Conservation (phyloP, 495 filamentous ascomycete genomes). For the Aspergillus coremiiformis region DNA sequence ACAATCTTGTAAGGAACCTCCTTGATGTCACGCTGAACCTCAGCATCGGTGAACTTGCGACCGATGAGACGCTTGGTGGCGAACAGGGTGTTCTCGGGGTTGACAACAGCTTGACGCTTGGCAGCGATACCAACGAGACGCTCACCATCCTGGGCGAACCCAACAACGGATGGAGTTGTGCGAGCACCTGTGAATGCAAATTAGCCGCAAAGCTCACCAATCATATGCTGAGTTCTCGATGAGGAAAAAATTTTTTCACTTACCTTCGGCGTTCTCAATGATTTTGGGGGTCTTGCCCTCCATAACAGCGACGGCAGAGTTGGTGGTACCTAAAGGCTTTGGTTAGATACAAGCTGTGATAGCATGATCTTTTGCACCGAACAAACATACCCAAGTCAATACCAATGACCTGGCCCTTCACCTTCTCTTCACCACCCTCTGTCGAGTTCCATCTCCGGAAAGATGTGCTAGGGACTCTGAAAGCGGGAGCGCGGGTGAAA, state of each 20-base stretch:
- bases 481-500: slow-evolving; percentile 45
- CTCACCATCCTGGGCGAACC: slow-evolving; percentile 95
- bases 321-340: slow-evolving; percentile 68
- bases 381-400: slow-evolving; percentile 91
- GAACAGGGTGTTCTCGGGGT: slow-evolving; percentile 98
- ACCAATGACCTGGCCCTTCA: slow-evolving; percentile 94
- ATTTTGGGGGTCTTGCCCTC: slow-evolving; percentile 93
- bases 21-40: slow-evolving; percentile 97
- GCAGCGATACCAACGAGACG: slow-evolving; percentile 95
- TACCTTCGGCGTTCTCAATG: slow-evolving; percentile 96
- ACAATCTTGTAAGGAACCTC: slow-evolving; percentile 99
- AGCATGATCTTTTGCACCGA: slow-evolving; percentile 1
- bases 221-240: background rate
- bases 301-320: slow-evolving; percentile 96
- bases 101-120: slow-evolving; percentile 98
- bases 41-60: slow-evolving; percentile 91
- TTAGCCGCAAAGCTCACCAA: slow-evolving; percentile 7
- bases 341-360: slow-evolving; percentile 19
- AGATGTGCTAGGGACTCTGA: slow-evolving; percentile 49
- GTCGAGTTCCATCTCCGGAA: slow-evolving; percentile 77
- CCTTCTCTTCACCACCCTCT: slow-evolving; percentile 73
- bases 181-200: slow-evolving; percentile 59
- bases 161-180: slow-evolving; percentile 95
- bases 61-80: slow-evolving; percentile 99
- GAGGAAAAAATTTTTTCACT: slow-evolving; percentile 27